Evolutionary conservation across 495 filamentous ascomycete species (phyloP).

Genomic region (Penicillium arizonense): DNA sequence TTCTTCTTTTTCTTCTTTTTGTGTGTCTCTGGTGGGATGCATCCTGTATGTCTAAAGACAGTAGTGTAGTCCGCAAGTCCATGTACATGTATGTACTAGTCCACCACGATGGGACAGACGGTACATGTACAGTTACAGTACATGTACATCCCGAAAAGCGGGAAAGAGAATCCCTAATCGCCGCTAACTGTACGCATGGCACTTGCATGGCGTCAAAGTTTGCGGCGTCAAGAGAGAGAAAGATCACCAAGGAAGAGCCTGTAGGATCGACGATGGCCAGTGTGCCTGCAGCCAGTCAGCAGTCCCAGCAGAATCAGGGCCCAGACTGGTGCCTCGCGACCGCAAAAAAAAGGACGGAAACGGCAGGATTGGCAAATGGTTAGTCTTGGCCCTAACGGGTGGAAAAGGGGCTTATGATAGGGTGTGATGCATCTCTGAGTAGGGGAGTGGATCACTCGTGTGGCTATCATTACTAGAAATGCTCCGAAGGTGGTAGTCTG

Average conservation of each 20-base stretch:
- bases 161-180: neutral
- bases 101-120: too few species aligned
- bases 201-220: conserved; percentile 20
- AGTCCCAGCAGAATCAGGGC: neutral
- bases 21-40: neutral
- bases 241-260: conserved; percentile 14
- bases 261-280: conserved; percentile 1
- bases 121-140: neutral
- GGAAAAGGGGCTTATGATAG: conserved; percentile 21
- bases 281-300: conserved; percentile 3
- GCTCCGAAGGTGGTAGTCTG: conserved; percentile 18
- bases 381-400: conserved; percentile 16
- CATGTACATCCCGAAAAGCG: neutral
- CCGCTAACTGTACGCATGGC: conserved; percentile 9
- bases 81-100: too few species aligned
- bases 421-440: conserved; percentile 11
- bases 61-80: neutral
- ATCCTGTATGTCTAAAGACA: neutral
- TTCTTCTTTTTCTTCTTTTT: neutral
- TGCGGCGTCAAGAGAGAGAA: conserved; percentile 52
- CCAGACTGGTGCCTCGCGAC: neutral
- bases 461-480: conserved; percentile 32
- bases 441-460: conserved; percentile 15
- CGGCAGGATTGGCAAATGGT: conserved; percentile 18
- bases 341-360: conserved; percentile 9